These are phyloP conservation scores for Lichtheimia corymbifera DNA, from an alignment of 371 early-diverging fungal species.

Conservation along the genomic window DNA sequence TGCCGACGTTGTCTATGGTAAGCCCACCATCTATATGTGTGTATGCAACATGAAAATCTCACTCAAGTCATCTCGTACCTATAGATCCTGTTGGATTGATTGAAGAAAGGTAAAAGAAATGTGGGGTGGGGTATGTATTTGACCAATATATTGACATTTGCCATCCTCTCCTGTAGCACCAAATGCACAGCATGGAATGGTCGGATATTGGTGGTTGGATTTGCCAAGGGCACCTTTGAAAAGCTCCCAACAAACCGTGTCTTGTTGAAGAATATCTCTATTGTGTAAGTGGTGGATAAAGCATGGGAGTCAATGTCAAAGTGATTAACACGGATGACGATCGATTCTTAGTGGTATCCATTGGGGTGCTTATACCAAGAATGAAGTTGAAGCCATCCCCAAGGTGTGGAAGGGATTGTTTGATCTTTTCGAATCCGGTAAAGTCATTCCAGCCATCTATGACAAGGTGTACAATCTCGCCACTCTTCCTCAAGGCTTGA, in stretches of 20 bases:
- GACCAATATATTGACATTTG: background rate
- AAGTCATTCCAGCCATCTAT: conserved; percentile 73
- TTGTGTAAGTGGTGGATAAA: conserved; percentile 34
- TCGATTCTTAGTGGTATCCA: conserved; percentile 37
- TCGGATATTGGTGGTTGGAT: conserved; percentile 84
- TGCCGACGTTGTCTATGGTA: conserved; percentile 76
- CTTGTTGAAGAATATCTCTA: conserved; percentile 80
- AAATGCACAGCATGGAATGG: conserved; percentile 88
- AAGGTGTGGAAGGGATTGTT: conserved; percentile 77
- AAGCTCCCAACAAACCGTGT: conserved; percentile 80
- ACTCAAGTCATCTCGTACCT: too few species aligned
- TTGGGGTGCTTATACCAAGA: conserved; percentile 78
- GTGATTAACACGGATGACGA: background rate
- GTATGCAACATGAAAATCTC: background rate
- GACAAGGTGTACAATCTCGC: conserved; percentile 69
- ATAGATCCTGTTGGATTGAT: conserved; percentile 34
- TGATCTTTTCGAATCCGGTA: conserved; percentile 60
- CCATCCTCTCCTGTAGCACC: conserved; percentile 29
- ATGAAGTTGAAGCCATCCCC: conserved; percentile 65
- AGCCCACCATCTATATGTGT: background rate
- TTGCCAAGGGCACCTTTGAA: conserved; percentile 83
- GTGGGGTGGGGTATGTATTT: background rate
- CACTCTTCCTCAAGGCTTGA: conserved; percentile 67
- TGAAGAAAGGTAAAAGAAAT: conserved; percentile 51
- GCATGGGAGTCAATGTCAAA: background rate